phyloP scores from a whole-genome alignment of 805 yeast species.

The Myxozyma nipponensis region DNA sequence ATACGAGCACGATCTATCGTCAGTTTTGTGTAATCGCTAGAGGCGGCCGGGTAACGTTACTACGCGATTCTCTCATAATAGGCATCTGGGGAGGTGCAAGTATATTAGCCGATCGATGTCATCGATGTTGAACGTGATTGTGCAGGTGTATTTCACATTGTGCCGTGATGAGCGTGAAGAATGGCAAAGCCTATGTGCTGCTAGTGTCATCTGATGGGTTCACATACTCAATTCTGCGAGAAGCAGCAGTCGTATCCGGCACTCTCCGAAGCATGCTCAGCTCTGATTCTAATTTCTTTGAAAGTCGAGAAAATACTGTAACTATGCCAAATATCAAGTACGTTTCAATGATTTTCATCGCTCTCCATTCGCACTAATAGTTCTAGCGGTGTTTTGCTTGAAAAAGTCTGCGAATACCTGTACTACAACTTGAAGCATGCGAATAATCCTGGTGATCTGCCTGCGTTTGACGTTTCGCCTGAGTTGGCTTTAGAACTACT shows the following conservation, averaged over 20 bases:
- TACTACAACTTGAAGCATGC: constrained; percentile 69
- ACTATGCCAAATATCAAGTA: constrained; percentile 50
- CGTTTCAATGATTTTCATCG: too few species aligned
- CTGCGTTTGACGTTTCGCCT: constrained; percentile 88
- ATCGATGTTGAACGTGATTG: too few species aligned
- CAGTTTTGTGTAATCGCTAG: too few species aligned
- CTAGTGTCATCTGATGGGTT: constrained; percentile 71
- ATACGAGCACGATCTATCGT: too few species aligned
- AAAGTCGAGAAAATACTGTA: constrained; percentile 54
- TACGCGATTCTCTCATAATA: too few species aligned
- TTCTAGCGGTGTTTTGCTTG: constrained; percentile 60
- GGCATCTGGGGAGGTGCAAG: too few species aligned
- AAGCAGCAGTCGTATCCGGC: constrained; percentile 72
- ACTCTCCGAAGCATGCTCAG: constrained; percentile 55
- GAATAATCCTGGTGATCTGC: constrained; percentile 46
- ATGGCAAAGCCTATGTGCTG: constrained; percentile 50
- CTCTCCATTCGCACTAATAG: background rate
- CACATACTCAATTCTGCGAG: constrained; percentile 57
- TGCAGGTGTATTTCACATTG: too few species aligned
- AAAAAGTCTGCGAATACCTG: constrained; percentile 79
- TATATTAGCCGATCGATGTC: too few species aligned
- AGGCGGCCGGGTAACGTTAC: too few species aligned
- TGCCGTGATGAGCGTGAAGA: too few species aligned
- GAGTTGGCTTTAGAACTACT: constrained; percentile 87
- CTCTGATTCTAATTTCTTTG: constrained; percentile 50